Conservation (phyloP, 768 basidiomycete genomes). For the Mycena belliarum region DNA sequence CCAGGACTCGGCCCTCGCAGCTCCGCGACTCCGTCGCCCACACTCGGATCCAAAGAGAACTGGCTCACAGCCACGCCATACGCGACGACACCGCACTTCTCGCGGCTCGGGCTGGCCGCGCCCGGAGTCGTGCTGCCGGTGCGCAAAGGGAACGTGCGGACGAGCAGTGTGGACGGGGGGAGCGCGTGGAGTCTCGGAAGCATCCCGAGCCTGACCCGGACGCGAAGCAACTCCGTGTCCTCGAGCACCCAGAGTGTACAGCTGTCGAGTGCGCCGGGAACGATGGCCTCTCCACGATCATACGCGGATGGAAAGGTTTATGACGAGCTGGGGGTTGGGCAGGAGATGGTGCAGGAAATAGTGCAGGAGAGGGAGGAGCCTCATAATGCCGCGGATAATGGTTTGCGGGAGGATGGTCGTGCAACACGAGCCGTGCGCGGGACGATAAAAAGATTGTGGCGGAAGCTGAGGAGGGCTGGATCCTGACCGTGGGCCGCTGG, state of each 20-base stretch:
- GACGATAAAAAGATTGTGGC: no score
- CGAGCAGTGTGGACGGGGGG: neutral
- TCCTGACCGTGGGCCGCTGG: no score
- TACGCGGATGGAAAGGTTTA: no score
- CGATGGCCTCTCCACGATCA: no score
- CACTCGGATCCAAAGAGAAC: neutral
- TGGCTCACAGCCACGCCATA: constrained; percentile 5
- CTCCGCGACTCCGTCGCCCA: neutral
- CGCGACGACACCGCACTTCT: neutral
- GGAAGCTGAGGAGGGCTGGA: no score
- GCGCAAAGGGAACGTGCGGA: neutral
- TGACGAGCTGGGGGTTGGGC: no score
- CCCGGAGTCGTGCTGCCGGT: constrained; percentile 2
- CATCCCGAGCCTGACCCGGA: neutral
- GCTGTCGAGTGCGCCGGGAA: neutral
- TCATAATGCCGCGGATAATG: no score
- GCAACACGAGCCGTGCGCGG: no score
- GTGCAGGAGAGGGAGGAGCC: no score
- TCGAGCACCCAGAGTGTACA: neutral
- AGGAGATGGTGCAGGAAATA: no score
- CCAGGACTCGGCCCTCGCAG: neutral
- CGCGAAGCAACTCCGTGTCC: neutral
- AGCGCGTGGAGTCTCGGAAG: neutral
- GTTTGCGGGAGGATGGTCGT: no score
- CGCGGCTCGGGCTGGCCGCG: neutral